Evolutionary conservation across 2,329 filamentous ascomycete species (phyloP), one percentile per base, ranked within the genome.

Genomic region (Cladophialophora psammophila): DNA sequence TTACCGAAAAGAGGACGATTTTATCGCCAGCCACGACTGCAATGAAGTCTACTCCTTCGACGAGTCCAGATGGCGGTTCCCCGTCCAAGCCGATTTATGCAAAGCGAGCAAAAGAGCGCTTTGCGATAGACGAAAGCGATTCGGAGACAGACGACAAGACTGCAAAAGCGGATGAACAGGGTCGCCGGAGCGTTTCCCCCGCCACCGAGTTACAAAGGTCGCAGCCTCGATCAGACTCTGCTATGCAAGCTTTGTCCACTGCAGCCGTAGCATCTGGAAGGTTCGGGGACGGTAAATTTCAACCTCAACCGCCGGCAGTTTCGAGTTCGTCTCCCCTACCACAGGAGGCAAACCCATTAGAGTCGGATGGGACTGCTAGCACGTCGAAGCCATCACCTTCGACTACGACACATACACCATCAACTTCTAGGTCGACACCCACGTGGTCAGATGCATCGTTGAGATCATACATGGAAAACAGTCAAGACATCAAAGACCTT

Each of bases 401-500:
- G 74, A 83, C 83, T 63, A 84, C 83, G 5, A 82, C 85, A 18
- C 85, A 86, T 40, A 85, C 87, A 26, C 85, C 83, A 4, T 84
- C 86, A 34, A 84, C 86, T 31, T 82, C 85, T 34, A 74, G 75
- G 15, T 82, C 83, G 15, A 85, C 86, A 20, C 85, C 89, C 32
- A 87, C 88, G 0, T 99, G 95, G 95, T 94, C 93, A 69, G 94
- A 98, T 78, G 85, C 88, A 64, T 92, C 89, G 73, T 86, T 99
- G 34, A 88, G 93, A 67, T 90, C 91, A 13, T 99, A 97, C 80
- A 91, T 98, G 74, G 94, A 98, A 72, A 93, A 95, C 72, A 89
- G 92, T 68, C 89, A 90, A 38, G 93, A 97, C 70, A 93, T 99
- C 72, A 88, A 92, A 59, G 94, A 99, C 76, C 86, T 98, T 76